Evolutionary conservation across 495 filamentous ascomycete genomes (phyloP).

Genomic region (Neurospora tetrasperma): DNA sequence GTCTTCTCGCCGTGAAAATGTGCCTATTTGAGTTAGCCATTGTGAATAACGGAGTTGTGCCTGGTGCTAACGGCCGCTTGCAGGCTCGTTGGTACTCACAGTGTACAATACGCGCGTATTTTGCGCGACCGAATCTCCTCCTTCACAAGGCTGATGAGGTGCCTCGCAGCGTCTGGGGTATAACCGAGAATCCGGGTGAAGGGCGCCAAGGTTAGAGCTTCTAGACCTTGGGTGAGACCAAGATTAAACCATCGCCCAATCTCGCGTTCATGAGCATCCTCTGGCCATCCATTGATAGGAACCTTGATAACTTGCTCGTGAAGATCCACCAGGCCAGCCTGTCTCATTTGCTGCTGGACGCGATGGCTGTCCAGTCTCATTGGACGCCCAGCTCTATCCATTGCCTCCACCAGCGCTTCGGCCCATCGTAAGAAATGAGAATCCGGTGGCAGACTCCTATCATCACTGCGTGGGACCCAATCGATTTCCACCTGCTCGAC

Average conservation of each 20-base stretch:
- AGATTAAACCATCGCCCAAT: constrained; percentile 82
- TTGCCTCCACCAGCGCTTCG: constrained; percentile 57
- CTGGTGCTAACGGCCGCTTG: constrained; percentile 9
- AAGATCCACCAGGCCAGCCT: constrained; percentile 76
- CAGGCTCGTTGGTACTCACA: constrained; percentile 43
- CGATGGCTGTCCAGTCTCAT: constrained; percentile 53
- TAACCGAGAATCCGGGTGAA: constrained; percentile 58
- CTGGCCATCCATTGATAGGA: constrained; percentile 71
- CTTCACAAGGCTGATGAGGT: constrained; percentile 52
- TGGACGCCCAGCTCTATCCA: constrained; percentile 50
- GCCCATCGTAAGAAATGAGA: constrained; percentile 56
- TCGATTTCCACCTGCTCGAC: constrained; percentile 95
- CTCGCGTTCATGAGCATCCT: constrained; percentile 55
- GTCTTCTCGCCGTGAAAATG: constrained; percentile 21
- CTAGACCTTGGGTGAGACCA: constrained; percentile 59
- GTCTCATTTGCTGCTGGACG: constrained; percentile 52
- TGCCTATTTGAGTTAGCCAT: constrained; percentile 15
- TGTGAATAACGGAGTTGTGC: not conserved
- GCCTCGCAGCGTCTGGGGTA: constrained; percentile 53
- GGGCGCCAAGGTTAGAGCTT: constrained; percentile 64
- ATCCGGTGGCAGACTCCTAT: constrained; percentile 42
- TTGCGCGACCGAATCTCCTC: constrained; percentile 59
- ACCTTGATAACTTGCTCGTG: constrained; percentile 61
- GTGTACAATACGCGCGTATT: constrained; percentile 54
- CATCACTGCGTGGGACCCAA: constrained; percentile 66